A percentile compares a stretch with the other conserved stretches of the same genome.
phyloP scores from a whole-genome alignment of 257 asterid species.

The Hygrophila difformis region DNA sequence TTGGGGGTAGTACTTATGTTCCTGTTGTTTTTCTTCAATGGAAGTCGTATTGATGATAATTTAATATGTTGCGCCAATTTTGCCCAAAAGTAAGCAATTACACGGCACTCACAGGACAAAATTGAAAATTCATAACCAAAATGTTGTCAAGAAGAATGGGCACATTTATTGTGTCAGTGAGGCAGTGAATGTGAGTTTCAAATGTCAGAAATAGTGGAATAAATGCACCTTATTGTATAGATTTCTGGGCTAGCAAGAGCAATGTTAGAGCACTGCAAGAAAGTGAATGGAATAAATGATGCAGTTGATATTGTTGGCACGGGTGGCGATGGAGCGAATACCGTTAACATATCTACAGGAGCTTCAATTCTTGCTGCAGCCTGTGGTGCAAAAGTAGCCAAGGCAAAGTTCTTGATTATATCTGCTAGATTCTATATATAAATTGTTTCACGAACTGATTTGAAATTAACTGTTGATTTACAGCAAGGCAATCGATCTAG shows the following conservation, averaged over 20 bases:
- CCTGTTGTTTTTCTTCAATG: too few species aligned
- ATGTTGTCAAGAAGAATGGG: not conserved
- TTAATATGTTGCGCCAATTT: too few species aligned
- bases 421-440: too few species aligned
- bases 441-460: too few species aligned
- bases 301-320: slow-evolving; percentile 96
- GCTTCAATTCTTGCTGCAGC: slow-evolving; percentile 97
- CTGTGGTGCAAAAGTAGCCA: slow-evolving; percentile 91
- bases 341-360: slow-evolving; percentile 93
- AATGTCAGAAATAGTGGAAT: slow-evolving; percentile 12
- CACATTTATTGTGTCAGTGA: slow-evolving; percentile 7
- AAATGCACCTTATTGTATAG: slow-evolving; percentile 30
- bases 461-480: slow-evolving; percentile 7
- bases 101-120: too few species aligned
- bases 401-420: too few species aligned
- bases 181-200: too few species aligned
- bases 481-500: slow-evolving; percentile 98
- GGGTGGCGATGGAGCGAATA: slow-evolving; percentile 98
- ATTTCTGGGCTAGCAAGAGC: slow-evolving; percentile 92
- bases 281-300: slow-evolving; percentile 67
- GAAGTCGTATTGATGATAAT: too few species aligned
- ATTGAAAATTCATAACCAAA: not conserved
- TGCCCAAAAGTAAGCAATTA: too few species aligned
- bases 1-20: too few species aligned
- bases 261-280: slow-evolving; percentile 60